Conservation (phyloP, 768 basidiomycete genomes). For the Boletus vermiculosoides region DNA sequence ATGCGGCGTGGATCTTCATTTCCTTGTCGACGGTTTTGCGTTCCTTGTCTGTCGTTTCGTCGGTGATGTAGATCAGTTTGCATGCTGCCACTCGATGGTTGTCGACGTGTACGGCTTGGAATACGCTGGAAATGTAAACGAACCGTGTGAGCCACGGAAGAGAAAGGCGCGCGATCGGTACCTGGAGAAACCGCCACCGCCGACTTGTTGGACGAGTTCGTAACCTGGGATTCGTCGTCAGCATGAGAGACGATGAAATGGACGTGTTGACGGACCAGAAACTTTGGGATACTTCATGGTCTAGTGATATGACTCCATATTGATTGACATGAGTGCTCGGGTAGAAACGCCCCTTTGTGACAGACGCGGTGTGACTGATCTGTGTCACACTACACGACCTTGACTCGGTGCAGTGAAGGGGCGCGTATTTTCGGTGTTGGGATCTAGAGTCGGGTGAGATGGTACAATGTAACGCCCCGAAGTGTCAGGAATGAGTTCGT, state of each 20-base stretch:
- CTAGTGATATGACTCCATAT: conserved; percentile 3
- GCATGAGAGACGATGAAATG: not conserved
- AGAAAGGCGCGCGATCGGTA: conserved; percentile 27
- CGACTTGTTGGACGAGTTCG: conserved; percentile 70
- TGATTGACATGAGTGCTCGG: conserved; percentile 1
- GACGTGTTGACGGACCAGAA: conserved; percentile 18
- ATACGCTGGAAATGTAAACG: conserved; percentile 58
- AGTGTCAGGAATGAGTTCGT: too few relatives aligned
- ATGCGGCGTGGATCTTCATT: conserved; percentile 79
- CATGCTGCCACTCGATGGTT: conserved; percentile 78
- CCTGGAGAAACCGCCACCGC: conserved; percentile 88
- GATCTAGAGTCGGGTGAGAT: too few relatives aligned
- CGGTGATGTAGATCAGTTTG: conserved; percentile 72
- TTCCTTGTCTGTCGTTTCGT: conserved; percentile 60
- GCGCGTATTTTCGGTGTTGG: too few relatives aligned
- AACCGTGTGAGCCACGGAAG: not conserved
- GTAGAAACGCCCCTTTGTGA: conserved; percentile 18
- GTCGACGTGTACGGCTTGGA: conserved; percentile 69
- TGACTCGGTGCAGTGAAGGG: too few relatives aligned
- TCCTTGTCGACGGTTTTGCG: conserved; percentile 88
- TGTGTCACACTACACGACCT: not conserved
- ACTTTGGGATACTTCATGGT: conserved; percentile 36
- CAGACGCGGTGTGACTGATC: conserved; percentile 24
- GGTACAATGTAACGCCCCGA: too few relatives aligned
- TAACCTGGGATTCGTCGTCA: conserved; percentile 47